Conservation (phyloP, 2,329 filamentous ascomycete species). For the Paracorniculantispora psalliotae region DNA sequence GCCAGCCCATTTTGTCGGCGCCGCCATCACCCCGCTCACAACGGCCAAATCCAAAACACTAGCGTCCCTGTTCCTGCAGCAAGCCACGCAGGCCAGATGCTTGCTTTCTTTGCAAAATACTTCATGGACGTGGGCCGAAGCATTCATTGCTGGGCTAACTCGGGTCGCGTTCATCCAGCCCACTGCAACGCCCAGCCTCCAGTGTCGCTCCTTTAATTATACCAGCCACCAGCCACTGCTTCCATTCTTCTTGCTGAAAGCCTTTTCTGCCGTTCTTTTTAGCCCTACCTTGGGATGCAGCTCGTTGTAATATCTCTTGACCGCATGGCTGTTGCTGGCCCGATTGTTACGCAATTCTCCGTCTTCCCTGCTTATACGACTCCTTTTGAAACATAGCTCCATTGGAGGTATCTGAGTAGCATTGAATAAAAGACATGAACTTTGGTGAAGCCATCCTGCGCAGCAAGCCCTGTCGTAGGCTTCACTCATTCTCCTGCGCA, state of each 20-base stretch:
- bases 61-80: constrained; percentile 9
- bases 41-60: constrained; percentile 11
- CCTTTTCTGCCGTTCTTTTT: neutral
- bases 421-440: neutral
- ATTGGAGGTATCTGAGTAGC: neutral
- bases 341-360: neutral
- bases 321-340: neutral
- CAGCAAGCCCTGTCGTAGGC: neutral
- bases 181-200: neutral
- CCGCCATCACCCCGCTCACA: neutral
- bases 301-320: too few species aligned
- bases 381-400: neutral
- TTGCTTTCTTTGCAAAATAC: neutral
- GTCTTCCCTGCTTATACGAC: neutral
- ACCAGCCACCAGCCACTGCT: neutral
- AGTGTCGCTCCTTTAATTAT: neutral
- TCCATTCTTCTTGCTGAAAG: neutral
- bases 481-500: neutral
- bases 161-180: neutral
- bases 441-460: neutral
- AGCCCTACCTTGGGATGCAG: neutral
- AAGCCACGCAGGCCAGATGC: neutral
- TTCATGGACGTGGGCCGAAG: neutral
- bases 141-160: neutral
- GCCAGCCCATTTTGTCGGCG: neutral